phyloP scores from a whole-genome alignment of 495 filamentous ascomycete species.

The Podospora pseudocomata region DNA sequence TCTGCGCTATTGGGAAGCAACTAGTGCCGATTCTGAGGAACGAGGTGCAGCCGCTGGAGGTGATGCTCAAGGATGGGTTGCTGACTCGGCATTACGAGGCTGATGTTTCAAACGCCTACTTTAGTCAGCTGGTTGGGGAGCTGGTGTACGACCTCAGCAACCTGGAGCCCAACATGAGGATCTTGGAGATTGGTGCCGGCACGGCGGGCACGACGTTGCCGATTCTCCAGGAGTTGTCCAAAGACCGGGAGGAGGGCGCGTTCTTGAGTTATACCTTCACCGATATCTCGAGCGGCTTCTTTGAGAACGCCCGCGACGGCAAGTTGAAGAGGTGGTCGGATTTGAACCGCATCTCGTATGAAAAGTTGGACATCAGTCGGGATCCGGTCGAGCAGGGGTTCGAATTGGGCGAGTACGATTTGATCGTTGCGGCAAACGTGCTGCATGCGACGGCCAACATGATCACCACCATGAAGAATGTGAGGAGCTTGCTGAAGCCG shows the following conservation, averaged over 20 bases:
- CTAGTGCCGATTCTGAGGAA: slow-evolving; percentile 40
- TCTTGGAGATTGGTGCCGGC: slow-evolving; percentile 46
- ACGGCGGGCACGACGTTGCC: slow-evolving; percentile 38
- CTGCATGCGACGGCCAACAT: slow-evolving; percentile 47
- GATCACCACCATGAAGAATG: slow-evolving; percentile 37
- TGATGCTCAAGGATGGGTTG: slow-evolving; percentile 27
- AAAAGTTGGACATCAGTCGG: slow-evolving; percentile 42
- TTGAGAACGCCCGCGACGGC: slow-evolving; percentile 25
- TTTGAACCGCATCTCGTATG: slow-evolving; percentile 32
- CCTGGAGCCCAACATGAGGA: slow-evolving; percentile 28
- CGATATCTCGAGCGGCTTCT: slow-evolving; percentile 41
- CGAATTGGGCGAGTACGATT: slow-evolving; percentile 41
- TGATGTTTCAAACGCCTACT: background rate
- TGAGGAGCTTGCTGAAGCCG: slow-evolving; percentile 45
- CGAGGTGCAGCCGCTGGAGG: slow-evolving; percentile 38
- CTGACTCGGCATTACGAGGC: slow-evolving; percentile 4
- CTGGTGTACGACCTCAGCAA: slow-evolving; percentile 11
- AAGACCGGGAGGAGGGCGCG: background rate
- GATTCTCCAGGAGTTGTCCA: slow-evolving; percentile 9
- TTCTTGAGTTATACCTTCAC: slow-evolving; percentile 44
- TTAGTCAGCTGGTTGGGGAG: slow-evolving; percentile 1
- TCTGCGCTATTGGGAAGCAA: slow-evolving; percentile 27
- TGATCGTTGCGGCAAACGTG: slow-evolving; percentile 42
- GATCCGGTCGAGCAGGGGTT: slow-evolving; percentile 43
- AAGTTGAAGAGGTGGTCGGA: slow-evolving; percentile 17